Percentiles rank a stretch among this genome's conserved stretches.
These are phyloP conservation scores for Parachaetomium inaequale DNA, from an alignment of 495 filamentous ascomycete genomes.

Conservation along the genomic window DNA sequence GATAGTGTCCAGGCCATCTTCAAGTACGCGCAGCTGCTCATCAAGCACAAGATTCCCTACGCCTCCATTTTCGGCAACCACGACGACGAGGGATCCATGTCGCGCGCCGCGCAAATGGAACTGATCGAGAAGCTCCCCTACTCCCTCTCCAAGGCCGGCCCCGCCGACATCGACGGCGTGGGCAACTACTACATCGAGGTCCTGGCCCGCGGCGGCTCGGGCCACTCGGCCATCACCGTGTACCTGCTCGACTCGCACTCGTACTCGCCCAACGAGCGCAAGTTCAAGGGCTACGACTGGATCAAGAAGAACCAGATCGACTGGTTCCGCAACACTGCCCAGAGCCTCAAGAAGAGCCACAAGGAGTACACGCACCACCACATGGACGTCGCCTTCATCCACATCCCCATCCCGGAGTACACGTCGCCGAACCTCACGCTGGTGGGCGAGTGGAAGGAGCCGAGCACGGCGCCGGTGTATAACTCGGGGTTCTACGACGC, in stretches of 20 bases:
- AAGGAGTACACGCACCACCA: conserved; percentile 84
- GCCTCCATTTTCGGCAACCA: conserved; percentile 96
- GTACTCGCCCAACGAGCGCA: conserved; percentile 84
- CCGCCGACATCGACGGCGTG: conserved; percentile 77
- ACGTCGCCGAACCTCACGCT: conserved; percentile 44
- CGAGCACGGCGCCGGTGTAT: conserved; percentile 77
- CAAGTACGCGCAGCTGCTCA: conserved; percentile 84
- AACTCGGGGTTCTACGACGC: conserved; percentile 88
- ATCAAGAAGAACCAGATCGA: conserved; percentile 87
- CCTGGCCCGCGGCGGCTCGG: conserved; percentile 68
- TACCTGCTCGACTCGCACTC: conserved; percentile 93
- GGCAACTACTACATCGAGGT: conserved; percentile 96
- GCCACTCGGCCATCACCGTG: conserved; percentile 85
- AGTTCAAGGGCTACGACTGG: conserved; percentile 91
- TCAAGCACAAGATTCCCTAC: conserved; percentile 84
- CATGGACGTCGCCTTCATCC: conserved; percentile 95
- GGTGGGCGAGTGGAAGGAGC: conserved; percentile 68
- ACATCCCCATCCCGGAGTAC: conserved; percentile 94
- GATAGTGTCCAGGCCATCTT: conserved; percentile 63
- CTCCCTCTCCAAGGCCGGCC: conserved; percentile 77
- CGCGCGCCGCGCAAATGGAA: conserved; percentile 72
- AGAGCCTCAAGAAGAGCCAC: conserved; percentile 63
- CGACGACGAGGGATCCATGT: conserved; percentile 85
- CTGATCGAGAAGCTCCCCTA: conserved; percentile 83
- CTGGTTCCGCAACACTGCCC: conserved; percentile 81